Percentiles rank a stretch among this genome's conserved stretches.
Evolutionary conservation across 306 rosid genomes (phyloP).

Genomic region (Neltuma alba): DNA sequence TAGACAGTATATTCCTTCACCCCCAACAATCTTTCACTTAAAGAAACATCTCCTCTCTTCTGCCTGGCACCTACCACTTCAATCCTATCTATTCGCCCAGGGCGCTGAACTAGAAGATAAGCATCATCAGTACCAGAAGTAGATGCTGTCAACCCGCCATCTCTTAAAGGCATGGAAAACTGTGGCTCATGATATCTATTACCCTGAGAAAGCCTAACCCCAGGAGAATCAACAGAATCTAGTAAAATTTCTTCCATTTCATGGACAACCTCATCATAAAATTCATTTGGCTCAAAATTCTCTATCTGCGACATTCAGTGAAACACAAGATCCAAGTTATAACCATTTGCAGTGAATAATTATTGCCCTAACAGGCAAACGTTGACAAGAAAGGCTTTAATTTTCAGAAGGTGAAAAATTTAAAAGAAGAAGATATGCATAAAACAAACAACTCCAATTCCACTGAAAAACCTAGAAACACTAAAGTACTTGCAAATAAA

Average conservation of each 20-base stretch:
- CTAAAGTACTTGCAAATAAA: background rate
- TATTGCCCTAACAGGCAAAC: conserved; percentile 10
- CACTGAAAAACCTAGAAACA: background rate
- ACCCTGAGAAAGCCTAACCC: conserved; percentile 55
- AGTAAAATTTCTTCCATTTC: conserved; percentile 99
- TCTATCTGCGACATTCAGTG: conserved; percentile 64
- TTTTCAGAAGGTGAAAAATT: background rate
- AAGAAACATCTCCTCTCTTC: conserved; percentile 90
- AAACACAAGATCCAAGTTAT: conserved; percentile 16
- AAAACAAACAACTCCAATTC: background rate
- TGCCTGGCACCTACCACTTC: conserved; percentile 99
- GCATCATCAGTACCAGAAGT: conserved; percentile 70
- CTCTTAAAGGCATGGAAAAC: conserved; percentile 67
- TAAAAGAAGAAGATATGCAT: background rate
- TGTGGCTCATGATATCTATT: conserved; percentile 56
- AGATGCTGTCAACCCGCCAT: conserved; percentile 91
- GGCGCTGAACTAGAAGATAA: conserved; percentile 51
- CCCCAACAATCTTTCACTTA: conserved; percentile 97
- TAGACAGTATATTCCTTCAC: conserved; percentile 96
- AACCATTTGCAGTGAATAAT: background rate
- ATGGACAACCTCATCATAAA: conserved; percentile 82
- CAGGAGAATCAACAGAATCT: conserved; percentile 73
- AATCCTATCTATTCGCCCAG: conserved; percentile 69
- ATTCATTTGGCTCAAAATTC: conserved; percentile 66
- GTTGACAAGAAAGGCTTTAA: background rate